Evolutionary conservation across 1,139 yeast species (phyloP), one percentile per base, ranked within the genome.

Genomic region (Candida dubliniensis): DNA sequence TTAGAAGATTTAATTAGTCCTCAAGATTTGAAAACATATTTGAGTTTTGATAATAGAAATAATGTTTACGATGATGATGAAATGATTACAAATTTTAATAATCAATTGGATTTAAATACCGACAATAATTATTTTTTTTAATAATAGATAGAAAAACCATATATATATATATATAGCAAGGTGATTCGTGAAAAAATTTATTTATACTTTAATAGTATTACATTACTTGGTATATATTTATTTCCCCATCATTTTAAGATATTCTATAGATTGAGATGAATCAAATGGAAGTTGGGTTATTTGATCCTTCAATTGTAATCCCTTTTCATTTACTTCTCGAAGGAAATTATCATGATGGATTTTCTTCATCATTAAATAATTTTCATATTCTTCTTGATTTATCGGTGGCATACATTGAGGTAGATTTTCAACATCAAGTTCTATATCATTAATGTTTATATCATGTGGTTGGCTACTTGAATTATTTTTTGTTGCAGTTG

Each of bases 21-120:
- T 1, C 55, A 50, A 33, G 67, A 62, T 40, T 42, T 58, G 15
- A 49, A 50, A 29, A 32, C 59, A 8, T 67, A 67, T 41, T 46
- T 57, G 1, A 57, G 53, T 26, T 66, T 37, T 14, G 13, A 41
- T 13, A 14, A 8, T 11, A 31, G n/a, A n/a, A n/a, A n/a, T n/a
- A n/a, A n/a, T n/a, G n/a, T n/a, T n/a, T n/a, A n/a, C n/a, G n/a
- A 15, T 13, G 24, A 12, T 9, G 34, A 31, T 2, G 24, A 18
- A 18, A 18, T 30, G 4, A 30, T 39, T 14, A 36, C 31, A 23
- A 37, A 38, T 24, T 37, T 37, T 13, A 39, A 40, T 25, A 36
- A 33, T 8, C 14, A 26, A 11, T 40, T 45, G 14, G 47, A 42
- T 35, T 39, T 45, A 25, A 42, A 43, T 27, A 44, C 51, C 2